phyloP scores from a whole-genome alignment of 2,329 filamentous ascomycete genomes.

The Fusarium vanettenii region DNA sequence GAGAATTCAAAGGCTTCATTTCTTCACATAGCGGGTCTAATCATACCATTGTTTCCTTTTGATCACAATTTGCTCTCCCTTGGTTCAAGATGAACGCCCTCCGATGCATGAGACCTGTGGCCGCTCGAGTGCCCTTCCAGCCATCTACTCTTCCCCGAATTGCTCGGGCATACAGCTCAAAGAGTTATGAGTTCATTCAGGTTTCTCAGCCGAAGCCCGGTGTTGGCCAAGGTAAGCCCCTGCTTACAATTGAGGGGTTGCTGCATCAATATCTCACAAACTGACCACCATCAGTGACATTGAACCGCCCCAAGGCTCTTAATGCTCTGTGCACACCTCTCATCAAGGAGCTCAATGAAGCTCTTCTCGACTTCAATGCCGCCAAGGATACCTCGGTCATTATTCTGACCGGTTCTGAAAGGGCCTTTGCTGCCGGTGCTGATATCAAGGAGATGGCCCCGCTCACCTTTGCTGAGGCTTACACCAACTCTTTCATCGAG shows the following conservation, averaged over 20 bases:
- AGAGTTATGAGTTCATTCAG: slow-evolving; percentile 82
- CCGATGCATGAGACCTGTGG: slow-evolving; percentile 69
- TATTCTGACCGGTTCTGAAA: slow-evolving; percentile 87
- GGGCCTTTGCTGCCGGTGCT: slow-evolving; percentile 93
- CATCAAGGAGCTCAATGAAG: slow-evolving; percentile 88
- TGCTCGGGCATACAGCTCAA: slow-evolving; percentile 64
- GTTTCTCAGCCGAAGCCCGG: slow-evolving; percentile 87
- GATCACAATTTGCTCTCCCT: not conserved
- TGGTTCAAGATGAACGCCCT: slow-evolving; percentile 61
- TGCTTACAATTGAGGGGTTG: not conserved
- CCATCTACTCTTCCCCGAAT: slow-evolving; percentile 67
- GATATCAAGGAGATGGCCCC: slow-evolving; percentile 99
- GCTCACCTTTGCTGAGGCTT: slow-evolving; percentile 88
- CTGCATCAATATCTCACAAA: not conserved
- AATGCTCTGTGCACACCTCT: slow-evolving; percentile 94
- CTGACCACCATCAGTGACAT: slow-evolving; percentile 72
- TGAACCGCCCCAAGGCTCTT: slow-evolving; percentile 94
- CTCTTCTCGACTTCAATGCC: slow-evolving; percentile 76
- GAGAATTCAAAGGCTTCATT: not conserved
- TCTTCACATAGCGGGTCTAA: not conserved
- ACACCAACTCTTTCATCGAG: slow-evolving; percentile 93
- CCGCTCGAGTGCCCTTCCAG: slow-evolving; percentile 60
- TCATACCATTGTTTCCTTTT: not conserved
- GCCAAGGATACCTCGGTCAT: slow-evolving; percentile 79
- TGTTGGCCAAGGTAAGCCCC: slow-evolving; percentile 81